Evolutionary conservation across 2,329 filamentous ascomycete genomes (phyloP).

Genomic region (Calonectria honghensis): DNA sequence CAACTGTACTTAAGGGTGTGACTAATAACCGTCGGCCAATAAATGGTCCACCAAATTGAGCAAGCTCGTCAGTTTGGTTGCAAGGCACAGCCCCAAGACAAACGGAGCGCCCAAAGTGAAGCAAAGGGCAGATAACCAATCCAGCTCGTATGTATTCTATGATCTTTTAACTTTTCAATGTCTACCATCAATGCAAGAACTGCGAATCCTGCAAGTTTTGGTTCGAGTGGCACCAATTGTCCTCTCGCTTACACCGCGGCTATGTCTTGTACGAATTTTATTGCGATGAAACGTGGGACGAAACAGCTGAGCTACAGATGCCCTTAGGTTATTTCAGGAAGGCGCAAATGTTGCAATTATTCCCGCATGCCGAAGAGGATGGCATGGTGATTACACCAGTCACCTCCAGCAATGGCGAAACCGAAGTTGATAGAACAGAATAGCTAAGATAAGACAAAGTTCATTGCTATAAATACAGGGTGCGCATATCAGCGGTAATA

Average conservation of each 20-base stretch:
- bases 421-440: not conserved
- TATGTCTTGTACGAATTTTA: not conserved
- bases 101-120: no score
- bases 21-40: no score
- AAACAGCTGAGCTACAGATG: not conserved
- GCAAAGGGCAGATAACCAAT: no score
- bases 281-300: not conserved
- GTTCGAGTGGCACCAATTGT: not conserved
- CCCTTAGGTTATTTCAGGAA: not conserved
- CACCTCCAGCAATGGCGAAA: not conserved
- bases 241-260: not conserved
- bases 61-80: no score
- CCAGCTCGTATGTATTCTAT: not conserved
- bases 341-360: not conserved
- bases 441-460: not conserved
- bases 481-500: not conserved
- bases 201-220: not conserved
- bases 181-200: not conserved
- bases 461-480: not conserved
- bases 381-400: constrained; percentile 3
- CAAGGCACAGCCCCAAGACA: no score
- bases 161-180: not conserved
- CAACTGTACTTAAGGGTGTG: no score
- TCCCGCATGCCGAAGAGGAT: not conserved
- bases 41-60: no score